Conservation (phyloP, 306 rosid species). For the Prunus mongolica region DNA sequence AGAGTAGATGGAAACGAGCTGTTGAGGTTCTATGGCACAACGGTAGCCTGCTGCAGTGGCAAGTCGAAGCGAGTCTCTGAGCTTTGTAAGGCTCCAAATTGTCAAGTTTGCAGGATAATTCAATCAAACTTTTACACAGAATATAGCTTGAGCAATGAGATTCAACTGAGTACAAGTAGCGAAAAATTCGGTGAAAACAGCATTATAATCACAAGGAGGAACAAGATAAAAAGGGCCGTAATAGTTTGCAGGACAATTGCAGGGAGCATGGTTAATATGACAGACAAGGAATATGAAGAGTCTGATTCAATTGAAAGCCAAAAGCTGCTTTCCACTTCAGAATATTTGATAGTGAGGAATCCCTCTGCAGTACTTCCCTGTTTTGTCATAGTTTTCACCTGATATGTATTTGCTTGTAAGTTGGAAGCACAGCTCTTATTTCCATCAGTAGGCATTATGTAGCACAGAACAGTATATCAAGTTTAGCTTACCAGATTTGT, state of each 20-base stretch:
- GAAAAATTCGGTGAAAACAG: conserved; percentile 23
- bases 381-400: conserved; percentile 59
- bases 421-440: no score
- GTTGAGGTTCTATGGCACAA: conserved; percentile 51
- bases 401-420: not conserved
- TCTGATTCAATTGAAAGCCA: conserved; percentile 20
- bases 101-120: conserved; percentile 53
- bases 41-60: conserved; percentile 46
- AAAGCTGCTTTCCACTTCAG: conserved; percentile 33
- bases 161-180: conserved; percentile 33
- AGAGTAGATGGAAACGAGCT: conserved; percentile 67
- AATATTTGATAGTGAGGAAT: conserved; percentile 35
- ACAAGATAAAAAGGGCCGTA: conserved; percentile 47
- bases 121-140: conserved; percentile 41
- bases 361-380: conserved; percentile 74
- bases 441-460: no score
- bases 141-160: conserved; percentile 9
- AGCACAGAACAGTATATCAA: no score
- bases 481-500: no score
- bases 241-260: conserved; percentile 75
- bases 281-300: conserved; percentile 27
- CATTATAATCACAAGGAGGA: conserved; percentile 20
- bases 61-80: conserved; percentile 36
- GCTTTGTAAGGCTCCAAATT: conserved; percentile 41
- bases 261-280: conserved; percentile 32